These are phyloP conservation scores for Colletotrichum sp. DNA, from an alignment of 2,329 filamentous ascomycete genomes.

Conservation along the genomic window DNA sequence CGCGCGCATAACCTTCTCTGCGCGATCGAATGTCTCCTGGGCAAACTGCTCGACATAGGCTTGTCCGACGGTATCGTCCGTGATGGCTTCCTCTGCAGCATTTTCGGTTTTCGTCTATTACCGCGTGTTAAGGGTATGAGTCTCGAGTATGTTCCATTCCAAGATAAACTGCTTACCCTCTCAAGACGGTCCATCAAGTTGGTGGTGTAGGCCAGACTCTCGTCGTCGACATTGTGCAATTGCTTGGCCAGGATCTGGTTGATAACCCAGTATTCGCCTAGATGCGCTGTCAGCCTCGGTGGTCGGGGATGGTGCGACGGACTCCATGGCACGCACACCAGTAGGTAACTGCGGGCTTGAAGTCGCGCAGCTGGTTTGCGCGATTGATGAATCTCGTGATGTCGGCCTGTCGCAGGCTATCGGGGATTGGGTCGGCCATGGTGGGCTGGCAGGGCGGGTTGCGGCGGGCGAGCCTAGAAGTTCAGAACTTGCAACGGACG, in stretches of 20 bases:
- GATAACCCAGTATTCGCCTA: conserved; percentile 90
- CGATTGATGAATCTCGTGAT: conserved; percentile 84
- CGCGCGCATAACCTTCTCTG: conserved; percentile 80
- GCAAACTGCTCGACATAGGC: conserved; percentile 96
- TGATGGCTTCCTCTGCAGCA: conserved; percentile 79
- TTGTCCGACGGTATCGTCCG: conserved; percentile 84
- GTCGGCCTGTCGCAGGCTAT: conserved; percentile 78
- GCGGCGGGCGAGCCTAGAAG: neutral
- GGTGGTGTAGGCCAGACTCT: conserved; percentile 81
- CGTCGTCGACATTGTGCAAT: conserved; percentile 79
- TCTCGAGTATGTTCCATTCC: neutral
- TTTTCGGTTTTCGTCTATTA: conserved; percentile 73
- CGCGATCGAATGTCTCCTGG: conserved; percentile 83
- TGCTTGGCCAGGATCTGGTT: conserved; percentile 86
- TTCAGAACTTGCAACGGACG: neutral
- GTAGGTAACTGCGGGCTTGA: conserved; percentile 89
- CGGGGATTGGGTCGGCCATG: conserved; percentile 78
- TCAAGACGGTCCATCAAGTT: conserved; percentile 92
- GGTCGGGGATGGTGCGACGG: neutral
- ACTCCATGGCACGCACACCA: conserved; percentile 73
- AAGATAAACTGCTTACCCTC: conserved; percentile 50
- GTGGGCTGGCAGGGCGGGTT: conserved; percentile 17
- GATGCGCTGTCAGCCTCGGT: neutral
- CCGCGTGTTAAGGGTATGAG: neutral
- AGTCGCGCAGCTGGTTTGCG: conserved; percentile 81